Conservation (phyloP, 2,329 filamentous ascomycete species). For the Trichophaea hybrida region DNA sequence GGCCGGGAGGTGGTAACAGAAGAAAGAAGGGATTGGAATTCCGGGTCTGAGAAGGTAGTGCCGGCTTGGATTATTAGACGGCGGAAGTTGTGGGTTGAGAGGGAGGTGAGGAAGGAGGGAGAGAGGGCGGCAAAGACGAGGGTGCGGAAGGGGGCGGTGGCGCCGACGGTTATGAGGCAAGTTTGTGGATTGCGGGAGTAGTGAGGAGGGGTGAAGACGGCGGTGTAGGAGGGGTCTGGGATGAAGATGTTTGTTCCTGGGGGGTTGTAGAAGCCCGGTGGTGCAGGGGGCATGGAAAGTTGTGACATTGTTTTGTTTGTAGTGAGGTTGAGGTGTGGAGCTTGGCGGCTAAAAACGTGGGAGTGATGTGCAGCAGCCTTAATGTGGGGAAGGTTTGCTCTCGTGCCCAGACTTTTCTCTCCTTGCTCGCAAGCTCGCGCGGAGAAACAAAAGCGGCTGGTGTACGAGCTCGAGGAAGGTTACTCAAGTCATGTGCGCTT, state of each 20-base stretch:
- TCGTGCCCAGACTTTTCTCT: too few relatives aligned
- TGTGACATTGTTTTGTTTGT: neutral
- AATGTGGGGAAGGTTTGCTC: too few relatives aligned
- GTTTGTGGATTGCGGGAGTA: slow-evolving; percentile 8
- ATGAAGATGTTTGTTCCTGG: slow-evolving; percentile 1
- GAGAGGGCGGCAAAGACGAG: slow-evolving; percentile 54
- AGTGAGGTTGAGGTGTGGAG: neutral
- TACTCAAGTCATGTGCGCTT: too few relatives aligned
- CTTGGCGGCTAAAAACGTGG: neutral
- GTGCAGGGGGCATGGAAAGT: neutral
- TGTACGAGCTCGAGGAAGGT: too few relatives aligned
- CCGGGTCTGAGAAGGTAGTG: slow-evolving; percentile 22
- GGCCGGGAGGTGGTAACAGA: too few relatives aligned
- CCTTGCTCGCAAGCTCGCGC: too few relatives aligned
- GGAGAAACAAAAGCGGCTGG: too few relatives aligned
- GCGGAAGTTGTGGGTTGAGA: slow-evolving; percentile 50
- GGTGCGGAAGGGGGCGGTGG: slow-evolving; percentile 66
- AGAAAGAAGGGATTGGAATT: neutral
- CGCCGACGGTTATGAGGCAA: slow-evolving; percentile 73
- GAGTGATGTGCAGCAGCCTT: too few relatives aligned
- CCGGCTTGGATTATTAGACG: slow-evolving; percentile 71
- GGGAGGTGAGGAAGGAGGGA: slow-evolving; percentile 45
- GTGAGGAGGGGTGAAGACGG: slow-evolving; percentile 1
- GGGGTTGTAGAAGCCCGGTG: neutral
- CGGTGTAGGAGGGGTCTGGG: neutral